phyloP scores from a whole-genome alignment of 805 yeast genomes.

The Nakazawaea wickerhamii region DNA sequence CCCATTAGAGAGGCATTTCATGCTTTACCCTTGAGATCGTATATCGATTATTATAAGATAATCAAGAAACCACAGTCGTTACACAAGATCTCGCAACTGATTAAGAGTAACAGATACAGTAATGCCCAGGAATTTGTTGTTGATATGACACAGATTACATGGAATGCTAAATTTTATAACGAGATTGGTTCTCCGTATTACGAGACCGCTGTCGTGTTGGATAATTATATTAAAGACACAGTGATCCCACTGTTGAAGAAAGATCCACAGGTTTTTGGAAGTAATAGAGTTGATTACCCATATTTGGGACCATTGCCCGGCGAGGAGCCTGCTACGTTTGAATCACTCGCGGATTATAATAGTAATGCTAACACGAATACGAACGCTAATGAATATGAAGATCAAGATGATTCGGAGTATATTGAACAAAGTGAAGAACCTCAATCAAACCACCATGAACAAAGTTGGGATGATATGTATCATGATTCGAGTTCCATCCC shows the following conservation, averaged over 20 bases:
- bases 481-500: background rate
- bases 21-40: conserved; percentile 66
- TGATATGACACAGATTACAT: conserved; percentile 78
- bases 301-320: conserved; percentile 66
- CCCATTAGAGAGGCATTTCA: conserved; percentile 44
- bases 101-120: conserved; percentile 49
- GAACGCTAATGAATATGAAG: background rate
- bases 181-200: conserved; percentile 63
- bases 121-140: conserved; percentile 63
- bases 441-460: background rate
- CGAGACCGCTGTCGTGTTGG: conserved; percentile 59
- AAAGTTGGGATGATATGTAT: background rate
- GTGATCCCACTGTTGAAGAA: conserved; percentile 43
- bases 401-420: background rate
- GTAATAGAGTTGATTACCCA: conserved; percentile 43
- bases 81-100: conserved; percentile 57
- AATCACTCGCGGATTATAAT: background rate
- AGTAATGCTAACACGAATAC: background rate
- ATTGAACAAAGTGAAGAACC: background rate
- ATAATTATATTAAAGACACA: conserved; percentile 40
- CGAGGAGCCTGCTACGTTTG: conserved; percentile 8
- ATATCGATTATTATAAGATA: conserved; percentile 73
- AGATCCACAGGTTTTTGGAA: conserved; percentile 33
- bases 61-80: conserved; percentile 81
- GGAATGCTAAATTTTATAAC: conserved; percentile 88